A percentile compares a stretch with the other conserved stretches of the same genome.
phyloP scores from a whole-genome alignment of 1,139 yeast species.

The Pichia sp. region DNA sequence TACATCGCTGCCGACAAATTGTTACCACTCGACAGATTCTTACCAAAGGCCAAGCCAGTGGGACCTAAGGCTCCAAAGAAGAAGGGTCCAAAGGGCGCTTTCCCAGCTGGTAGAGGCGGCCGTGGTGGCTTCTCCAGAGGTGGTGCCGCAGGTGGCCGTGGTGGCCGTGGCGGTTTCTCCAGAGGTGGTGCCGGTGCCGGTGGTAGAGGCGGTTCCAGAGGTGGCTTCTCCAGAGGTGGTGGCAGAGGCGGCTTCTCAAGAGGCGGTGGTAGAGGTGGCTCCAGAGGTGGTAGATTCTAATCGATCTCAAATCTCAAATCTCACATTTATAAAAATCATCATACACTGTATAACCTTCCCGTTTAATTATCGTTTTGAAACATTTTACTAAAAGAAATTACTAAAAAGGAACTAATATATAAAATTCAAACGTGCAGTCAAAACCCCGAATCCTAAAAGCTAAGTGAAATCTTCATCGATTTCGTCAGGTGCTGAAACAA shows the following conservation, averaged over 20 bases:
- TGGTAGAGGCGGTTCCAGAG: constrained; percentile 25
- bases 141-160: constrained; percentile 44
- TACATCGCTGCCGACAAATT: constrained; percentile 94
- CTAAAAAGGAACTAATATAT: neutral
- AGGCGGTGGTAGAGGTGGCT: constrained; percentile 24
- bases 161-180: constrained; percentile 26
- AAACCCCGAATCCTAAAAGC: too few relatives aligned
- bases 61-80: constrained; percentile 82
- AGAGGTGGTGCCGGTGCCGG: constrained; percentile 39
- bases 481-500: constrained; percentile 30
- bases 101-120: constrained; percentile 25
- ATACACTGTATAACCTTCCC: neutral
- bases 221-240: constrained; percentile 17
- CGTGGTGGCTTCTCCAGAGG: constrained; percentile 26
- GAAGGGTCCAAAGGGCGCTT: constrained; percentile 49
- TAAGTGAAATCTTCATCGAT: constrained; percentile 40
- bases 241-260: constrained; percentile 25
- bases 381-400: neutral
- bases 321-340: neutral
- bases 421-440: too few relatives aligned
- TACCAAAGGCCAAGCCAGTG: constrained; percentile 83
- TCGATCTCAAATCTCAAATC: too few relatives aligned
- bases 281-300: constrained; percentile 24
- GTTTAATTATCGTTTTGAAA: neutral
- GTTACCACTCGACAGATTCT: constrained; percentile 91